Base-by-base conservation (phyloP, 495 filamentous ascomycete genomes). In the Entonaema liquescens region DNA sequence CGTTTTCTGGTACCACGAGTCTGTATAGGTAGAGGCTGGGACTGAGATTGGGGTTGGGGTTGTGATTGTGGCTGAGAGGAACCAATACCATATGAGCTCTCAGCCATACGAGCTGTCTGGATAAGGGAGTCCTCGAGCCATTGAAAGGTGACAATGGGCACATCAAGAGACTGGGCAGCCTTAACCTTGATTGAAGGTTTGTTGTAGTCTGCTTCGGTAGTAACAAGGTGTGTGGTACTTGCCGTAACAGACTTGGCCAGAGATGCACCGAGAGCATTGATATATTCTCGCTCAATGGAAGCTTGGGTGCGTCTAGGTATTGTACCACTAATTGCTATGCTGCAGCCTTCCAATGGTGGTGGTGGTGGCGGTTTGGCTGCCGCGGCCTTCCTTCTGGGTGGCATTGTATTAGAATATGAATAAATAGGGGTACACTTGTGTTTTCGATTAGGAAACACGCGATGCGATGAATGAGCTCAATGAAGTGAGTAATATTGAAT, bases 201-300 rank as follows among this genome's bases (percentile, higher is more conserved):
- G 23, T 83, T 81, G 26, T 84, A 82, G 42, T 90, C 88, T 33
- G 75, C 78, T 15, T 83, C 75, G 0, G 83, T 87, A 0, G 86
- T 83, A 21, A 93, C 66, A 0, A 93, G 75, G 68, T 92, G 89
- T 0, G 89, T 93, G 5, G 84, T 86, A 5, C 79, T 70, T 9
- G 78, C 68, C 7, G 80, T 82, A 19, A 91, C 81, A 0, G 79
- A 66, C 36, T 78, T 80, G 17, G 71, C 78, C 33, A 87, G 82
- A 5, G 70, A 75, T 0, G 82, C 90, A 2, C 89, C 89, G 25
- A 86, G 79, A 0, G 60, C 55, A 21, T 80, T 78, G 28, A 90
- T 81, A 17, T 80, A 77, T 17, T 74, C 72, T 19, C 8, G 33
- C 68, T 84, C 81, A 12, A 87, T 68, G 7, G 68, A 67, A 8